Evolutionary conservation across 305 asterid species (phyloP).

Genomic region (Fraxinus angustifolia): DNA sequence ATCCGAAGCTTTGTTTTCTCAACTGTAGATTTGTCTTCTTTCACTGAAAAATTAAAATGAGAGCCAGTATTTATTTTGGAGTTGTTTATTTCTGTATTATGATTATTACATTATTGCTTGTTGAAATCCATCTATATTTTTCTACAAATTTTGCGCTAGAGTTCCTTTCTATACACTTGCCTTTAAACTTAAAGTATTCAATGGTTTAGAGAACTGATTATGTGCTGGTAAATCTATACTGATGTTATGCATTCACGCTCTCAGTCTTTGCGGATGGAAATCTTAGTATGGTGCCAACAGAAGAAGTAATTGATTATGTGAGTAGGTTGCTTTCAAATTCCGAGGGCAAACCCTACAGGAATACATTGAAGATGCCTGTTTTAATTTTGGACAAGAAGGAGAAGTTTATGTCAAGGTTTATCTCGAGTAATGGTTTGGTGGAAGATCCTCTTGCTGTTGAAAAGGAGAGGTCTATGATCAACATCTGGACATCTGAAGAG

Average conservation of each 20-base stretch:
- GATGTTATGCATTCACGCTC: slow-evolving; percentile 12
- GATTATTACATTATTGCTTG: background rate
- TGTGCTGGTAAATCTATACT: slow-evolving; percentile 17
- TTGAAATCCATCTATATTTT: background rate
- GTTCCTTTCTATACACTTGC: background rate
- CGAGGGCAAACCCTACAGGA: slow-evolving; percentile 57
- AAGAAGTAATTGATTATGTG: slow-evolving; percentile 53
- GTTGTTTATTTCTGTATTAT: background rate
- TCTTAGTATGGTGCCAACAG: slow-evolving; percentile 46
- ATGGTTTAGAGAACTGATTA: slow-evolving; percentile 14
- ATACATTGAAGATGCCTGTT: slow-evolving; percentile 78
- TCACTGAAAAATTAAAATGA: background rate
- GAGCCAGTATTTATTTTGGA: background rate
- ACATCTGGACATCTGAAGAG: slow-evolving; percentile 80
- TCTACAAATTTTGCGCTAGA: background rate
- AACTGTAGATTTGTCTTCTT: background rate
- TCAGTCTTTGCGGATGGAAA: slow-evolving; percentile 57
- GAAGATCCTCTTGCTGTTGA: slow-evolving; percentile 82
- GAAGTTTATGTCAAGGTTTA: slow-evolving; percentile 53
- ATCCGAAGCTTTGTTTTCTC: background rate
- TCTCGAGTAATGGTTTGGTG: slow-evolving; percentile 72
- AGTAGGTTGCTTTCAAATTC: slow-evolving; percentile 57
- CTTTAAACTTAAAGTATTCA: background rate
- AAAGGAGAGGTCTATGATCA: slow-evolving; percentile 65
- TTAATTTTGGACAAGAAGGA: slow-evolving; percentile 72